Evolutionary conservation across 768 basidiomycete genomes (phyloP).

Genomic region (Mrakia frigida): DNA sequence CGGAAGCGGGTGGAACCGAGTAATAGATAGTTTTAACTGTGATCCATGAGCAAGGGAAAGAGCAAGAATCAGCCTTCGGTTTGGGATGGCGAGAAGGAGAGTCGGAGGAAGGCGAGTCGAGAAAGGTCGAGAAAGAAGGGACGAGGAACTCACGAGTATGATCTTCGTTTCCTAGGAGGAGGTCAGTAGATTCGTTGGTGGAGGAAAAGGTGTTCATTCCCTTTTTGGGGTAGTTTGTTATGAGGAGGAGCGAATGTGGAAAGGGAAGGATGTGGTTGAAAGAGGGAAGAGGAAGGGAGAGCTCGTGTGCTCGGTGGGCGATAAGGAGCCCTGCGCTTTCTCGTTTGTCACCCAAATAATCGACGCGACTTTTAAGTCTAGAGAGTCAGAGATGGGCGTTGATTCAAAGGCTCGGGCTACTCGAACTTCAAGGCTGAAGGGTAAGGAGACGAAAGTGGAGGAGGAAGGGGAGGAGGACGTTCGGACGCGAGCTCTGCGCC

Average conservation of each 20-base stretch:
- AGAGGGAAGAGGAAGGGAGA: background rate
- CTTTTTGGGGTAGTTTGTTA: background rate
- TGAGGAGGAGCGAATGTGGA: background rate
- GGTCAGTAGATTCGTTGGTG: background rate
- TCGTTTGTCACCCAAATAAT: too few species aligned
- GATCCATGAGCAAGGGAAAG: background rate
- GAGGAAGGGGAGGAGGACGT: too few species aligned
- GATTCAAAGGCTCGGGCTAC: too few species aligned
- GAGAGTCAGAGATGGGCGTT: too few species aligned
- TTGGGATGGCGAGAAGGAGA: background rate
- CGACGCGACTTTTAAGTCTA: too few species aligned
- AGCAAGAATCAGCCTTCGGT: background rate
- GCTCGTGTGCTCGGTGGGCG: background rate
- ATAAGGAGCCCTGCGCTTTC: background rate
- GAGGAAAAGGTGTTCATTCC: background rate
- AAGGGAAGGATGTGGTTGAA: background rate
- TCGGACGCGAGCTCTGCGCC: too few species aligned
- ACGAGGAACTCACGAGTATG: background rate
- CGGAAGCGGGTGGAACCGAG: background rate
- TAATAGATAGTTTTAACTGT: constrained; percentile 31
- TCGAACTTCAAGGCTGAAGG: too few species aligned
- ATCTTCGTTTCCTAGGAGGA: background rate
- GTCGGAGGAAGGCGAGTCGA: background rate
- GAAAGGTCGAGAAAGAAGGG: background rate
- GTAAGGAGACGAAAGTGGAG: too few species aligned